Conservation (phyloP, 257 asterid genomes). For the Solanum pinnatisectum region DNA sequence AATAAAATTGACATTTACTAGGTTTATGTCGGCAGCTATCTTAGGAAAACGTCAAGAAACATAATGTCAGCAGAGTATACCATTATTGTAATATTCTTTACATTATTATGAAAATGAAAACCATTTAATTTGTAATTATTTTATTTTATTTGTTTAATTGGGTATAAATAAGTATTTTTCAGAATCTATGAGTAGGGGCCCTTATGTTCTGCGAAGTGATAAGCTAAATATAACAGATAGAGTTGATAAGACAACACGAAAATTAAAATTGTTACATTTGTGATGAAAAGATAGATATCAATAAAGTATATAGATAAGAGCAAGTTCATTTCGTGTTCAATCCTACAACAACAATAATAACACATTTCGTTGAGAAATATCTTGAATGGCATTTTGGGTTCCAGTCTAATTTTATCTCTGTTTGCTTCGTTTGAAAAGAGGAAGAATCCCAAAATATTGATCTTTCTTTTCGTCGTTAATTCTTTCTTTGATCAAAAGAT, state of each 20-base stretch:
- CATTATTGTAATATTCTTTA: not conserved
- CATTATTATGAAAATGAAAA: not conserved
- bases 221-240: not conserved
- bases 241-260: not conserved
- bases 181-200: not conserved
- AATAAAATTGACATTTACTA: not conserved
- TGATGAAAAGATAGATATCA: not conserved
- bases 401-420: too few species aligned
- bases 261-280: not conserved
- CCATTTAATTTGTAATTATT: not conserved
- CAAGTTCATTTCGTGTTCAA: not conserved
- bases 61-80: not conserved
- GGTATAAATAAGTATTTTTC: not conserved
- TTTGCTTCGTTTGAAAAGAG: too few species aligned
- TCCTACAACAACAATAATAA: not conserved
- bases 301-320: not conserved
- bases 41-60: not conserved
- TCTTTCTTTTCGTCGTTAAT: too few species aligned
- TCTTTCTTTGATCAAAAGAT: too few species aligned
- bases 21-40: not conserved
- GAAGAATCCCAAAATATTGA: too few species aligned
- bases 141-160: not conserved
- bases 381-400: too few species aligned
- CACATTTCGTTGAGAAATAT: not conserved
- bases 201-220: not conserved